These are phyloP conservation scores for Penicillium sp. DNA, from an alignment of 2,329 filamentous ascomycete species.

Conservation along the genomic window DNA sequence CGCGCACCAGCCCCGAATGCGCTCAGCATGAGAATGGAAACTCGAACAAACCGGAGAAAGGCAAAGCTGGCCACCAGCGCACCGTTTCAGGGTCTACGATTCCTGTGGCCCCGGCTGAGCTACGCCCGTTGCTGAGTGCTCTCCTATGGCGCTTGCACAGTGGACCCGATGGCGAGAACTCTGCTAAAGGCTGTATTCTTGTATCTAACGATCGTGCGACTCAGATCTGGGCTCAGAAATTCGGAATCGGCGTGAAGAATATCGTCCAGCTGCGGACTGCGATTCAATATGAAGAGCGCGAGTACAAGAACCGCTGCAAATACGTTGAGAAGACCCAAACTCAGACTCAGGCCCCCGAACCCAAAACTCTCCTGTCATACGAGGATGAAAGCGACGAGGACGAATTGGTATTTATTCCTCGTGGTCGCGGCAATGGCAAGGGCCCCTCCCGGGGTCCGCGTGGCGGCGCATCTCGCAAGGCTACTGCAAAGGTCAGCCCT, in stretches of 20 bases:
- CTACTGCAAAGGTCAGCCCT: conserved; percentile 25
- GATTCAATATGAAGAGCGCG: conserved; percentile 48
- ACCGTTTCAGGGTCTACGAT: conserved; percentile 35
- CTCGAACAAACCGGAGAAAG: conserved; percentile 21
- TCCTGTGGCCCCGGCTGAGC: conserved; percentile 38
- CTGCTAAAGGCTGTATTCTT: conserved; percentile 41
- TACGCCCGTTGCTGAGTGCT: conserved; percentile 46
- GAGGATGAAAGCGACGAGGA: conserved; percentile 51
- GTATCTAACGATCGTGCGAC: conserved; percentile 46
- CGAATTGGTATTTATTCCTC: conserved; percentile 48
- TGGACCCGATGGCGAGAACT: conserved; percentile 32
- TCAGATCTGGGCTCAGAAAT: conserved; percentile 48
- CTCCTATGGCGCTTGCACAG: conserved; percentile 47
- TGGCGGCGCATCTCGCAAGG: conserved; percentile 32
- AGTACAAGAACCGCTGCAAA: conserved; percentile 47
- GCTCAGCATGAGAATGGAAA: conserved; percentile 29
- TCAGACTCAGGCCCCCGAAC: conserved; percentile 27
- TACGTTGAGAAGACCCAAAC: conserved; percentile 45
- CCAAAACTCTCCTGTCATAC: conserved; percentile 47
- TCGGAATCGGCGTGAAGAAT: conserved; percentile 48
- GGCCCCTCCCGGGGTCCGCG: conserved; percentile 30
- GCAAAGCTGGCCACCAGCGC: conserved; percentile 30
- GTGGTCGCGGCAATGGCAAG: conserved; percentile 40
- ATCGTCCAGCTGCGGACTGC: conserved; percentile 49
- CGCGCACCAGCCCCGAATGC: conserved; percentile 47